Evolutionary conservation across 2,329 filamentous ascomycete species (phyloP), one percentile per base, ranked within the genome.

Genomic region (Aureobasidium sp.): DNA sequence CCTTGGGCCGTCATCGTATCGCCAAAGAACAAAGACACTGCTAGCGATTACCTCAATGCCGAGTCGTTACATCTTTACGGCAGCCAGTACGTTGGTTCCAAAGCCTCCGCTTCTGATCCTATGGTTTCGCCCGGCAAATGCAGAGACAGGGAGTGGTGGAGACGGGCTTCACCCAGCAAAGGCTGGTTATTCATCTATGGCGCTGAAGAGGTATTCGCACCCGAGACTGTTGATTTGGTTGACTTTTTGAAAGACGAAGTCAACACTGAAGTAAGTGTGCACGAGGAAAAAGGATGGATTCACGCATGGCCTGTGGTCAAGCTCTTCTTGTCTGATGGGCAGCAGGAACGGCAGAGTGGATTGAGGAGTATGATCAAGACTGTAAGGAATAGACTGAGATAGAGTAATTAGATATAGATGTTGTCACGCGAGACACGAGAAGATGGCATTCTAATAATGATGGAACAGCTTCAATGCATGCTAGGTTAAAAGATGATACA

Each of bases 301-400:
- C 90, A 95, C 73, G 90, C 87, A 12, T 95, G 90, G 91, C 89
- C 90, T 0, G 87, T 95, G 22, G 88, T 87, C 11, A 78, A 78
- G 64, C 70, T 85, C 20, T 86, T 85, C 70, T 68, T 85, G 25
- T 79, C 79, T 8, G 76, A 78, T 61, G 76, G 72, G 7, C 74
- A 73, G 57, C 73, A 76, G 8, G 77, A 79, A 63, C 70, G 81
- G 57, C 68, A 80, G 57, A 73, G 76, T 64, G 81, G 81, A 4
- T 63, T 83, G 53, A 73, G 73, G 56, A 71, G 75, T 45, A 77
- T 82, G 59, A 77, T 77, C 11, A 68, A 69, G n/a, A 68, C 68
- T 34, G 74, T 72, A 20, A 70, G 68, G 27, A 66, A 68, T 29
- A 70, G 68, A 20, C 36, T 69, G 5, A 53, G 15, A n/a, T 57